Evolutionary conservation across 306 rosid species (phyloP).

Genomic region (Aeschynomene evenia): DNA sequence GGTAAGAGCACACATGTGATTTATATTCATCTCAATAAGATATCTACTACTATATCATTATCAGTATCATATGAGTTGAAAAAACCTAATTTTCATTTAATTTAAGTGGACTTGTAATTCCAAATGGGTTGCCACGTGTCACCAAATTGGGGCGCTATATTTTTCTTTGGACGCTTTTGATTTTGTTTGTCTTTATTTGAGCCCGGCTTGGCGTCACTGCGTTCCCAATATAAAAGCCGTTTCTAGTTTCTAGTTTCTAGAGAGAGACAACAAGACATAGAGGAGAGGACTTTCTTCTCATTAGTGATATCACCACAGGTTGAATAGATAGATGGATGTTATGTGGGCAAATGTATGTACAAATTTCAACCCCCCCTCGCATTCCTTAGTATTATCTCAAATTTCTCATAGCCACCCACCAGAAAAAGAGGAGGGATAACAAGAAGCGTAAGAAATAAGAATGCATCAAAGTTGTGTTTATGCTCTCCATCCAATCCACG

Average conservation of each 20-base stretch:
- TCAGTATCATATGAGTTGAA: no score
- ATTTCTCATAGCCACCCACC: not conserved
- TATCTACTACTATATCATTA: no score
- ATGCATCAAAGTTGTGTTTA: not conserved
- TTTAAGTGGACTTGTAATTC: not conserved
- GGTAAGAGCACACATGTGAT: no score
- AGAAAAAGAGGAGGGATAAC: not conserved
- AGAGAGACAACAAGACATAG: not conserved
- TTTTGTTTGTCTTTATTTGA: not conserved
- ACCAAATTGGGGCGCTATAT: no score
- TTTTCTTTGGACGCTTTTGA: not conserved
- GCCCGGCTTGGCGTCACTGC: not conserved
- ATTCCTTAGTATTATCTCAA: not conserved
- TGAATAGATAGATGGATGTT: not conserved
- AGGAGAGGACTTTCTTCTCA: not conserved
- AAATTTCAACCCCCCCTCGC: not conserved
- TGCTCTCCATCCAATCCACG: not conserved
- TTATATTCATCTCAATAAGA: no score
- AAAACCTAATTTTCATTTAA: no score
- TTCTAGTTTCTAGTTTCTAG: no score
- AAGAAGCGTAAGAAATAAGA: not conserved
- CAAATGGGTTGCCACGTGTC: not conserved
- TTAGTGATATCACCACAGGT: not conserved
- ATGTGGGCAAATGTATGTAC: conserved; percentile 4
- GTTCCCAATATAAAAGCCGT: not conserved